A percentile compares a stretch with the other conserved stretches of the same genome.
Conservation (phyloP, 2,329 filamentous ascomycete genomes). For the Fusarium sp. region DNA sequence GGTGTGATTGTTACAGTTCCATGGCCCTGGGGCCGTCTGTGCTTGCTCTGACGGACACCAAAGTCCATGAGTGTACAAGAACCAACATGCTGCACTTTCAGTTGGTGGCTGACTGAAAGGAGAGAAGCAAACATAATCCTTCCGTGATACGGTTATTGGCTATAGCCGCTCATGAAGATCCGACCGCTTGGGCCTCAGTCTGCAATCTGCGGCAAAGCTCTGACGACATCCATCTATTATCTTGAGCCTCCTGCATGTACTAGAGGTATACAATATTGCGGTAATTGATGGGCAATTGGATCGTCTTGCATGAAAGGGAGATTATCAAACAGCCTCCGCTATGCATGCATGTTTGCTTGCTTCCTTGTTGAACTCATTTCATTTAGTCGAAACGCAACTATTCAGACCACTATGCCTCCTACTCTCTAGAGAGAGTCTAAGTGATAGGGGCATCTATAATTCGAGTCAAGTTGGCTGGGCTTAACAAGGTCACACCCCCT, state of each 20-base stretch:
- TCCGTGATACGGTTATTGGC: slow-evolving; percentile 1
- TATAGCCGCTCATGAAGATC: slow-evolving; percentile 17
- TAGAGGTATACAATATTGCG: background rate
- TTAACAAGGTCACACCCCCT: slow-evolving; percentile 28
- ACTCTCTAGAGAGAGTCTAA: slow-evolving; percentile 2
- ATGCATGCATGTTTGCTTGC: slow-evolving; percentile 12
- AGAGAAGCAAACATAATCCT: slow-evolving; percentile 11
- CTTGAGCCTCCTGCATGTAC: slow-evolving; percentile 13
- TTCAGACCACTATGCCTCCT: slow-evolving; percentile 1
- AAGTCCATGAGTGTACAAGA: background rate
- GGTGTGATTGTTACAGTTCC: slow-evolving; percentile 25
- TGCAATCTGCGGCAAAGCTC: slow-evolving; percentile 11
- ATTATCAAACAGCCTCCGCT: slow-evolving; percentile 11
- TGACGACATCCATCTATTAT: slow-evolving; percentile 24
- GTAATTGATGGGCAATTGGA: slow-evolving; percentile 1
- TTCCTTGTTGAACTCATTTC: slow-evolving; percentile 10
- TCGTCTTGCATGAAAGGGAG: slow-evolving; percentile 19
- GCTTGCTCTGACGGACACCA: background rate
- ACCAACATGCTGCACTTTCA: background rate
- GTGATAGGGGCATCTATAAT: slow-evolving; percentile 5
- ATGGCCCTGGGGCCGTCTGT: slow-evolving; percentile 20
- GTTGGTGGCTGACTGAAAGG: slow-evolving; percentile 17
- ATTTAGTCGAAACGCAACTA: slow-evolving; percentile 27
- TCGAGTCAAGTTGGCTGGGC: background rate
- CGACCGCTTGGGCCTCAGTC: slow-evolving; percentile 24